These are phyloP conservation scores for Tricholoma matsutake DNA, from an alignment of 768 basidiomycete genomes.

Conservation along the genomic window DNA sequence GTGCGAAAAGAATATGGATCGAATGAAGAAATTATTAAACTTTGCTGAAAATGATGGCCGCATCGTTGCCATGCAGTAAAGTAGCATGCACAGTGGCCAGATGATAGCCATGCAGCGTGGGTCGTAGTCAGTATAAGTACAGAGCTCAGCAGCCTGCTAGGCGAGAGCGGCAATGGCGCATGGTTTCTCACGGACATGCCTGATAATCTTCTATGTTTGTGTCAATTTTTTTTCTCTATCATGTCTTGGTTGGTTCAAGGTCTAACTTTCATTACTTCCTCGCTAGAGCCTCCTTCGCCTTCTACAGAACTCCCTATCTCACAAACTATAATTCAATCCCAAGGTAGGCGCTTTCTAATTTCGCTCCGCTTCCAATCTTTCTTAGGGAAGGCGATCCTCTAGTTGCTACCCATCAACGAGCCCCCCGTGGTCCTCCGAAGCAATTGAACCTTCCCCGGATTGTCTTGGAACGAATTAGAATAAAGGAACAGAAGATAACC, in stretches of 20 bases:
- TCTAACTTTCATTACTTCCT: background rate
- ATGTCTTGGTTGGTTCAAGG: constrained; percentile 3
- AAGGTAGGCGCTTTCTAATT: background rate
- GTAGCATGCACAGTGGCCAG: background rate
- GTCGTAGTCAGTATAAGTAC: too few relatives aligned
- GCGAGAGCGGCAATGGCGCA: too few relatives aligned
- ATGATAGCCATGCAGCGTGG: background rate
- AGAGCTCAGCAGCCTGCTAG: too few relatives aligned
- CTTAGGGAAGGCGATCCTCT: background rate
- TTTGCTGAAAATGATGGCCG: constrained; percentile 12
- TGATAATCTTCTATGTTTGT: background rate
- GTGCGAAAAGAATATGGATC: constrained; percentile 14
- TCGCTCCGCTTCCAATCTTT: background rate
- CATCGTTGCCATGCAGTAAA: constrained; percentile 8
- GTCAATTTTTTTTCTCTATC: background rate
- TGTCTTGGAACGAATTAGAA: background rate
- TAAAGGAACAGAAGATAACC: background rate
- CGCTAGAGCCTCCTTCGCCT: background rate
- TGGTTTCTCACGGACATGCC: background rate
- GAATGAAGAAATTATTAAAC: constrained; percentile 5
- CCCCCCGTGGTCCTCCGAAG: background rate
- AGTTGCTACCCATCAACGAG: background rate
- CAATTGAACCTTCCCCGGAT: background rate
- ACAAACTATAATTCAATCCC: background rate
- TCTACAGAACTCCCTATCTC: constrained; percentile 1